Evolutionary conservation across 306 rosid genomes (phyloP), one percentile per base, ranked within the genome.

Genomic region (Prunus fruticosa): DNA sequence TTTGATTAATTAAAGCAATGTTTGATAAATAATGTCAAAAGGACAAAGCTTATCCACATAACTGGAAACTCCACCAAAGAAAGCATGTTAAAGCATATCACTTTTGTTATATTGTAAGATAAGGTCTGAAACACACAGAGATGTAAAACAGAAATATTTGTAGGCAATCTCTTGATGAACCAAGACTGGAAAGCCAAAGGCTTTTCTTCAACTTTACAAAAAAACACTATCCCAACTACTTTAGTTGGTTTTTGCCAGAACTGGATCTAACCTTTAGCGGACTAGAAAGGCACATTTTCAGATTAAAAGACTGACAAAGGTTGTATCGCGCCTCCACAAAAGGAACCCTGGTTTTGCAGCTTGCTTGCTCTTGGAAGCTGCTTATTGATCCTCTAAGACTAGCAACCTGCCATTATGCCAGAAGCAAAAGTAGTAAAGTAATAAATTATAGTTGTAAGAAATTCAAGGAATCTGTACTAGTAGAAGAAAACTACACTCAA

Each of bases 351-450:
- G 69, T 82, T 88, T 95, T 95, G 83, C 92, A 87, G 86, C 99
- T 92, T 80, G 97, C 99, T 86, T 92, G 99, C 87, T 95, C 97
- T 84, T 92, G 99, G 81, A 95, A 95, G 88, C 96, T 90, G 75
- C 99, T 92, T 78, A 95, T 54, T 54, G 99, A 95, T 65, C 99
- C 97, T 91, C 99, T 87, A 43, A 95, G 93, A 77, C 98, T 95
- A 65, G 96, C 90, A 77, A 95, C 99, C 99, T 95, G 86, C 69
- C 83, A 81, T 74, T 30, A 76, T 56, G 73, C 38, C 81, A 63
- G 14, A 58, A 46, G 51, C 67, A 25, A 67, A 61, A 38, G 41
- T 72, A 75, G 69, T 69, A 43, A 81, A 76, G 61, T 73, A 43
- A 57, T 12, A 23, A n/a, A 57, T 11, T n/a, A 30, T 25, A 8